Evolutionary conservation across 306 rosid species (phyloP), one percentile per base, ranked within the genome.

Genomic region (Sechiopsis laciniata): DNA sequence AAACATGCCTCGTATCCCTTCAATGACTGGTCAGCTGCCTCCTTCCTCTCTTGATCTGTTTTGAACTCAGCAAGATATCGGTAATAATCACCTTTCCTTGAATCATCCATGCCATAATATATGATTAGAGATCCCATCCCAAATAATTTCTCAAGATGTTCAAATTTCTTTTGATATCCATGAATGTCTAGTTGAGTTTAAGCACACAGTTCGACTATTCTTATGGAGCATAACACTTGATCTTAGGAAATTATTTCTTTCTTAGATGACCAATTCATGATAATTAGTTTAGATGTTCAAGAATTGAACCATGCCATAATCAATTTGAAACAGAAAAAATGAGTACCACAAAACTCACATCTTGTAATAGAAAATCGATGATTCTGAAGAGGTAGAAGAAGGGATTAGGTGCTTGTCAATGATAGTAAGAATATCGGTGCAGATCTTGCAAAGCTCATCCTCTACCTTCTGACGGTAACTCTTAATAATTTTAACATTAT

Each of bases 351-450:
- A 59, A 68, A 79, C 93, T 85, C 83, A 88, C 93, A 88, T 88
- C 79, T 88, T 88, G 83, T 82, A 84, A 79, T 88, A 88, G 82
- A 88, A 88, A 71, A 88, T 88, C 15, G 85, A 84, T 74, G 90
- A 87, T 79, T 88, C 93, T 45, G 87, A 87, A 7, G 93, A 82
- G 68, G 77, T 35, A 20, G 92, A 82, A 77, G 86, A 72, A 37
- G 93, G 90, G 72, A 88, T 71, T 53, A 88, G 76, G 45, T 88
- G 93, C 76, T 82, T 57, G 71, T 88, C 93, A 15, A 88, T 84
- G 55, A 86, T 88, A 45, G 84, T 64, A 55, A 85, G 86, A 79
- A 85, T 84, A 77, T 88, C 93, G 50, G 66, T 22, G 55, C 90
- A 88, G 69, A 88, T 70, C 48, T 70, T 51, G 3, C 48, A 51